These are phyloP conservation scores for Mallotus nudiflorus DNA, from an alignment of 345 rosid genomes.

Conservation along the genomic window DNA sequence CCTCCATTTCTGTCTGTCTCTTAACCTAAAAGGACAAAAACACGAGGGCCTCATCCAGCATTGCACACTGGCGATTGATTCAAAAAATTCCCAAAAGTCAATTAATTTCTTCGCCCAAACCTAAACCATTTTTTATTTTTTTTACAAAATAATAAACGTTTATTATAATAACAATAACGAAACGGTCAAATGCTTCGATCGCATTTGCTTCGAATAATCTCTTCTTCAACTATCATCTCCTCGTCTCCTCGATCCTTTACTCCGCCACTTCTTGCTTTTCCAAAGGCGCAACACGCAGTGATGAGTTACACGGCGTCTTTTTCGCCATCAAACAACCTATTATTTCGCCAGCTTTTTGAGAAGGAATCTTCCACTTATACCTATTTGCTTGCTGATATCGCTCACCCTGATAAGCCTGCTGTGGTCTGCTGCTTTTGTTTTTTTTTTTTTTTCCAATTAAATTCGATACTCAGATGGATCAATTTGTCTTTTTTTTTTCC, in stretches of 20 bases:
- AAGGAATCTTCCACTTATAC: slow-evolving; percentile 87
- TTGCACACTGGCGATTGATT: too few relatives aligned
- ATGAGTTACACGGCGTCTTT: slow-evolving; percentile 4
- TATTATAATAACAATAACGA: too few relatives aligned
- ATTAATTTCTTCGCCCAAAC: too few relatives aligned
- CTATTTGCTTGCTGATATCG: slow-evolving; percentile 82
- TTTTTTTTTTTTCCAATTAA: neutral
- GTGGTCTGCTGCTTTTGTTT: slow-evolving; percentile 35
- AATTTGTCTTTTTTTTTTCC: neutral
- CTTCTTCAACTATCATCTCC: neutral
- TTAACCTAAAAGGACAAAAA: too few relatives aligned
- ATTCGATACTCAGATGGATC: too few relatives aligned
- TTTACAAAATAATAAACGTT: too few relatives aligned
- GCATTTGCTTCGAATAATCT: neutral
- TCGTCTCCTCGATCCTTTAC: neutral
- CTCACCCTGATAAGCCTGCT: slow-evolving; percentile 87
- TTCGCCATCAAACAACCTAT: slow-evolving; percentile 42
- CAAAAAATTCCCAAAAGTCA: too few relatives aligned
- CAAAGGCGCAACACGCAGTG: neutral
- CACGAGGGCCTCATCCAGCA: too few relatives aligned
- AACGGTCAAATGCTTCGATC: neutral
- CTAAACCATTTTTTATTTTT: too few relatives aligned
- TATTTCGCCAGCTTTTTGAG: slow-evolving; percentile 93
- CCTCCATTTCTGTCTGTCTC: too few relatives aligned
- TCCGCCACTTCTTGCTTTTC: neutral